A percentile compares a stretch with the other conserved stretches of the same genome.
Conservation (phyloP, 2,329 filamentous ascomycete species). For the Calonectria honghensis region DNA sequence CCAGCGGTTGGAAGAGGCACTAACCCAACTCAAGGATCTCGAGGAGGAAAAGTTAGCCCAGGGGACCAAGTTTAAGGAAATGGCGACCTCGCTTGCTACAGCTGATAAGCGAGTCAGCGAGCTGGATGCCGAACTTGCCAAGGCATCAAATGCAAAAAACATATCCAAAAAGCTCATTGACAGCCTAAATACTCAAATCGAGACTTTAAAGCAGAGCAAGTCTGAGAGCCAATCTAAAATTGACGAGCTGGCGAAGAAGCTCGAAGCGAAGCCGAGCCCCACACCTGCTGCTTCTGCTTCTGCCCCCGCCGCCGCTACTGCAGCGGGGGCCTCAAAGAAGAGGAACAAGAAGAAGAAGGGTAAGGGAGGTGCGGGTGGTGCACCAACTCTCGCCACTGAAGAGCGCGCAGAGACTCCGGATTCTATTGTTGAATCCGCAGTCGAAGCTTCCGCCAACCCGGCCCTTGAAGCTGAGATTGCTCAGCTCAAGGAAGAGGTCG, state of each 20-base stretch:
- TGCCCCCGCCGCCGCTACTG: conserved; percentile 50
- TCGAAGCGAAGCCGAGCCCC: conserved; percentile 57
- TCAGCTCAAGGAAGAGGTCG: conserved; percentile 71
- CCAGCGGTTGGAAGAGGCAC: conserved; percentile 66
- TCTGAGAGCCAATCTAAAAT: conserved; percentile 58
- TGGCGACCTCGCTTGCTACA: conserved; percentile 60
- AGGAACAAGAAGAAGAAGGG: conserved; percentile 96
- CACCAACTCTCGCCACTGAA: conserved; percentile 57
- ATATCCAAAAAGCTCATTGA: conserved; percentile 65
- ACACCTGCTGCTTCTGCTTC: conserved; percentile 50
- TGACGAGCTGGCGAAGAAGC: conserved; percentile 66
- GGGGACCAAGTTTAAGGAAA: conserved; percentile 59
- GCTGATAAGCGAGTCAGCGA: conserved; percentile 60
- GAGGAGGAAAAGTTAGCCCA: conserved; percentile 61
- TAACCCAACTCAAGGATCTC: conserved; percentile 67
- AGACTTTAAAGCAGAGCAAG: conserved; percentile 59
- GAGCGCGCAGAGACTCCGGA: conserved; percentile 63
- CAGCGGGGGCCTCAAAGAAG: conserved; percentile 61
- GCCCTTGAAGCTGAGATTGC: conserved; percentile 69
- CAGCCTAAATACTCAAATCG: conserved; percentile 62
- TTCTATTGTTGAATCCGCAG: conserved; percentile 55
- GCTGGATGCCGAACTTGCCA: conserved; percentile 64
- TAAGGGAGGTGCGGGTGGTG: conserved; percentile 76
- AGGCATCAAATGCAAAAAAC: conserved; percentile 62
- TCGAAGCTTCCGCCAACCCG: conserved; percentile 56